These are phyloP conservation scores for Mycena vitilis DNA, from an alignment of 768 basidiomycete genomes.

Conservation along the genomic window DNA sequence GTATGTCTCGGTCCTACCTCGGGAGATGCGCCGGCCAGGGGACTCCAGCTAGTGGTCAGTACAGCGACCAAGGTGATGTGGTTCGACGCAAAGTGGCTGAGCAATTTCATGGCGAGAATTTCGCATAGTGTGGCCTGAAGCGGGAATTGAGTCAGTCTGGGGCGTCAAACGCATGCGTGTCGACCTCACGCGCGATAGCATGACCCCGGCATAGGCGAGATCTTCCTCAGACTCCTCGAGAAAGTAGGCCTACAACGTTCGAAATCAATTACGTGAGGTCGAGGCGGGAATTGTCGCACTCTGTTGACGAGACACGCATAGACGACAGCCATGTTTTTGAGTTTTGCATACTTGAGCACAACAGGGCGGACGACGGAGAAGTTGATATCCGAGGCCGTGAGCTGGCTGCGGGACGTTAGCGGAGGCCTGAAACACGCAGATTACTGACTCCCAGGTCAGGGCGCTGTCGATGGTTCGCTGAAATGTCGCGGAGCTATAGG, in stretches of 20 bases:
- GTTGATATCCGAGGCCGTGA: constrained; percentile 86
- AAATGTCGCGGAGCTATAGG: constrained; percentile 36
- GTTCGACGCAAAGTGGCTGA: constrained; percentile 77
- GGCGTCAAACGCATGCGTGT: not conserved
- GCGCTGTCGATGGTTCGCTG: constrained; percentile 72
- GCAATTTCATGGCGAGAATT: constrained; percentile 88
- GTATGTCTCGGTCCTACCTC: constrained; percentile 42
- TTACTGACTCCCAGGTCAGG: constrained; percentile 82
- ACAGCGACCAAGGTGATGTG: constrained; percentile 84
- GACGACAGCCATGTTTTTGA: constrained; percentile 61
- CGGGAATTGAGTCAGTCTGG: constrained; percentile 39
- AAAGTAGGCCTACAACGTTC: constrained; percentile 83
- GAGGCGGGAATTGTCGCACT: constrained; percentile 38
- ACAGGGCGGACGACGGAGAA: constrained; percentile 83
- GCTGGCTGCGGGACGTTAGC: constrained; percentile 61
- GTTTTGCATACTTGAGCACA: constrained; percentile 71
- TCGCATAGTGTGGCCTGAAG: constrained; percentile 84
- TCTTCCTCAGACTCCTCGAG: constrained; percentile 74
- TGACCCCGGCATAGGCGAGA: constrained; percentile 82
- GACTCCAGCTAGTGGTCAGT: constrained; percentile 86
- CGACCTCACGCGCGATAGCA: constrained; percentile 53
- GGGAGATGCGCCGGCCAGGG: constrained; percentile 78
- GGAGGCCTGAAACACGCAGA: not conserved
- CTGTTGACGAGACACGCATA: constrained; percentile 79
- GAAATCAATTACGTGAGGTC: constrained; percentile 9